Evolutionary conservation across 805 yeast genomes (phyloP), one percentile per base, ranked within the genome.

Genomic region (Saccharomycopsis javanensis): DNA sequence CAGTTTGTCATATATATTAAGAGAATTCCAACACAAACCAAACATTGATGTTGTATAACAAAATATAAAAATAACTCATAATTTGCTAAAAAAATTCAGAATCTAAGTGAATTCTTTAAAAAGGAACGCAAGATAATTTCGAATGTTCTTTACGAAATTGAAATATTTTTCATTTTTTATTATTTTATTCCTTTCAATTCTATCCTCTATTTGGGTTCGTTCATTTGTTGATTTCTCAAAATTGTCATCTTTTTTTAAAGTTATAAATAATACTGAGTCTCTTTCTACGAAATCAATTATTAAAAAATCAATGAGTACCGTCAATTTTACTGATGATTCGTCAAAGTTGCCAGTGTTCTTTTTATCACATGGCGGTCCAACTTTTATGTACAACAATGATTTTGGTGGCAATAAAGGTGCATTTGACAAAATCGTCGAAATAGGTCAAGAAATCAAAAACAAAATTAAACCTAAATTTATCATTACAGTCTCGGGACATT

Each of bases 341-440:
- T n/a, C 38, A 11, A 53, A 31, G 31, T 20, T 46, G 28, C 92
- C 94, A 5, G 78, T 82, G 0, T 85, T 71, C 66, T 88, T 86
- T 68, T 66, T 86, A 48, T 81, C 88, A n/a, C 95, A 87, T 69
- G 95, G 95, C 6, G 94, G 91, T 0, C 95, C 95, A 6, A 81
- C 86, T 1, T 85, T 87, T 67, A 79, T 86, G 74, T 83, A 84
- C 63, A 69, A 74, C n/a, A 76, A 72, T 53, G 72, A 69, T 23
- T 69, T 72, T 52, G 81, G 81, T 18, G 79, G 85, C 37, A 75
- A 79, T 57, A 54, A 55, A 2, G 88, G 88, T 4, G 91, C 92
- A 0, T 85, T 78, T 73, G 71, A 74, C 25, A 71, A 71, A 4
- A 74, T 82, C 5, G 69, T 73, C 51, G 63, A 69, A 23, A 60